Percentiles rank a stretch among this genome's conserved stretches.
Conservation (phyloP, 2,329 filamentous ascomycete species). For the Colletotrichum sublineola region DNA sequence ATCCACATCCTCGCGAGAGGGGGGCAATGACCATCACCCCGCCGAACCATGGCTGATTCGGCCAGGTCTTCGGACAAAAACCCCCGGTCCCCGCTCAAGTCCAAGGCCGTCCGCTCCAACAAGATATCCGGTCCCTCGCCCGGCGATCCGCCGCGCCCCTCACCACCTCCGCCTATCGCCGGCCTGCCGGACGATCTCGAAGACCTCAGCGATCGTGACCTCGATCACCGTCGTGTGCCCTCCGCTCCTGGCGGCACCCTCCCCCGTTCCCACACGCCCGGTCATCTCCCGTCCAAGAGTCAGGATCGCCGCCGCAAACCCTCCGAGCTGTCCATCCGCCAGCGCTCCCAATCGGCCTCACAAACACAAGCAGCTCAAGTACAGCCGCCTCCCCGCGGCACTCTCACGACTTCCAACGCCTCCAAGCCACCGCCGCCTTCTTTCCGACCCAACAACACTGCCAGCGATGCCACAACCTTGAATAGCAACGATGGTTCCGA, state of each 20-base stretch:
- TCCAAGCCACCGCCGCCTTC: conserved; percentile 42
- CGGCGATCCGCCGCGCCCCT: conserved; percentile 48
- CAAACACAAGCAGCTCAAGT: conserved; percentile 45
- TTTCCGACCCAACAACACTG: conserved; percentile 38
- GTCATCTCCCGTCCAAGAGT: conserved; percentile 71
- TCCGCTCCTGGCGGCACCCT: conserved; percentile 51
- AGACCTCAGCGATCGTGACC: conserved; percentile 45
- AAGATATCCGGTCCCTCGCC: conserved; percentile 61
- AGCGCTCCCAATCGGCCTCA: conserved; percentile 66
- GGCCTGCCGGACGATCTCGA: conserved; percentile 45
- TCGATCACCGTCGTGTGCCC: conserved; percentile 45
- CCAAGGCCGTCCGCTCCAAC: conserved; percentile 65
- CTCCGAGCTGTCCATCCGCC: conserved; percentile 66
- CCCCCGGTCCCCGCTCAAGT: conserved; percentile 47
- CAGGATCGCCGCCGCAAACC: conserved; percentile 64
- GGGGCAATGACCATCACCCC: conserved; percentile 41
- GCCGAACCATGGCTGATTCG: conserved; percentile 44
- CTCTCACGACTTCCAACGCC: conserved; percentile 42
- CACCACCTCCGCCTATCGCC: conserved; percentile 31
- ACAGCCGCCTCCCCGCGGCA: conserved; percentile 46
- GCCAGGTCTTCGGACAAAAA: conserved; percentile 42
- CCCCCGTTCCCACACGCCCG: conserved; percentile 71
- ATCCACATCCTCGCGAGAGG: conserved; percentile 40
- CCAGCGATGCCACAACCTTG: conserved; percentile 42
- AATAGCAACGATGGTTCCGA: conserved; percentile 46